Percentiles rank a stretch among this genome's conserved stretches.
phyloP scores from a whole-genome alignment of 2,329 filamentous ascomycete species.

The Scytalidium lignicola region DNA sequence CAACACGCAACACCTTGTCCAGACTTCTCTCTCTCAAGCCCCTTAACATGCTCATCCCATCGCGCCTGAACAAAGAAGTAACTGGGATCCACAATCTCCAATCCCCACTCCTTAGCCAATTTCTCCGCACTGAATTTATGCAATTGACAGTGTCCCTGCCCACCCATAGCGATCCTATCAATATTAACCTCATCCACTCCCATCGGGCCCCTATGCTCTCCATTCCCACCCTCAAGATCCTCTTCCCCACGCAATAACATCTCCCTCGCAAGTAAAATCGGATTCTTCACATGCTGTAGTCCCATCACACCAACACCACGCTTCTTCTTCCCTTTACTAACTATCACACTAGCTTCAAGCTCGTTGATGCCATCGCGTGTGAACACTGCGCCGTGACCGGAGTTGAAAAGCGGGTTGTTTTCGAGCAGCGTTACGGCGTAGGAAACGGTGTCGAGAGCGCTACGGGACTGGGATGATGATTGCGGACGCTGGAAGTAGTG shows the following conservation, averaged over 20 bases:
- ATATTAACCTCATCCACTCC: not conserved
- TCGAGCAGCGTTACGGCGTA: constrained; percentile 73
- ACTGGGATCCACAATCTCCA: constrained; percentile 58
- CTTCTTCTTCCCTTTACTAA: constrained; percentile 67
- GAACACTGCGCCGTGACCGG: constrained; percentile 79
- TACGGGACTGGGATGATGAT: constrained; percentile 1
- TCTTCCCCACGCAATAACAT: constrained; percentile 64
- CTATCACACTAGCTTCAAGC: constrained; percentile 84
- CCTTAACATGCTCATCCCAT: constrained; percentile 72
- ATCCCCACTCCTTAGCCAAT: constrained; percentile 61
- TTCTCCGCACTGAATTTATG: constrained; percentile 63
- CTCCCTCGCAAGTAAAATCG: constrained; percentile 66
- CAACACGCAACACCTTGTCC: constrained; percentile 43
- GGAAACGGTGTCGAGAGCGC: constrained; percentile 67
- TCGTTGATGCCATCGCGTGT: constrained; percentile 78
- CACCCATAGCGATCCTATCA: constrained; percentile 23
- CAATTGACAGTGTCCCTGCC: constrained; percentile 66
- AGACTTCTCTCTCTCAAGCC: constrained; percentile 42
- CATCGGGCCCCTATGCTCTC: constrained; percentile 27
- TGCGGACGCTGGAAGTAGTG: constrained; percentile 21
- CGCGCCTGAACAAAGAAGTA: constrained; percentile 77
- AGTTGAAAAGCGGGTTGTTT: constrained; percentile 78
- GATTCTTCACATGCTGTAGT: constrained; percentile 69
- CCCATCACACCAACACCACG: constrained; percentile 74
- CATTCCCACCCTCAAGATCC: constrained; percentile 45